These are phyloP conservation scores for Claviceps purpurea DNA, from an alignment of 2,329 filamentous ascomycete species.

Conservation along the genomic window DNA sequence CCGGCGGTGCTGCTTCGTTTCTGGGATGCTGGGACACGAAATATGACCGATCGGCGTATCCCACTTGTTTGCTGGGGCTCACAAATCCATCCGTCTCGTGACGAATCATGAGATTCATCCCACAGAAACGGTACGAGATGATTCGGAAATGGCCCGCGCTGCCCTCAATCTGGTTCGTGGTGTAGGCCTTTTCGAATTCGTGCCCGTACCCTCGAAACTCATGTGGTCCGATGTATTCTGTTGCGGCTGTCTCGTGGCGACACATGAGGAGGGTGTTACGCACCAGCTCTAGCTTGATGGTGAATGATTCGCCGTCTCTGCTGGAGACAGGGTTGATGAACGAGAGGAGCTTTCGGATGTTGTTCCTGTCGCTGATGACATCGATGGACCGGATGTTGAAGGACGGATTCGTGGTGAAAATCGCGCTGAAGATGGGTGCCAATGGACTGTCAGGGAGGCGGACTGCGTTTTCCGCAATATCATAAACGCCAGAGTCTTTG, in stretches of 20 bases:
- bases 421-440: constrained; percentile 32
- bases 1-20: constrained; percentile 2
- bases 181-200: constrained; percentile 31
- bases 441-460: constrained; percentile 28
- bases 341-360: constrained; percentile 33
- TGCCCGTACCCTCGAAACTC: constrained; percentile 29
- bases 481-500: constrained; percentile 27
- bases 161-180: constrained; percentile 17
- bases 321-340: constrained; percentile 22
- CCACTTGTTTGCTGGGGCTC: background rate
- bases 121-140: constrained; percentile 28
- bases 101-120: constrained; percentile 26
- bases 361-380: constrained; percentile 32
- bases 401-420: constrained; percentile 23
- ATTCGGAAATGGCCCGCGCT: constrained; percentile 33
- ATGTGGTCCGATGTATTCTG: constrained; percentile 16
- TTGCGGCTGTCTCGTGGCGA: constrained; percentile 19
- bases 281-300: constrained; percentile 26
- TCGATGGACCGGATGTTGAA: constrained; percentile 26
- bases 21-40: constrained; percentile 13
- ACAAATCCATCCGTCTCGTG: constrained; percentile 32
- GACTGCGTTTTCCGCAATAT: constrained; percentile 31
- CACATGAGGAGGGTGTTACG: constrained; percentile 25
- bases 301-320: constrained; percentile 21
- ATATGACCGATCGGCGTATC: constrained; percentile 13